phyloP scores from a whole-genome alignment of 345 rosid species.

The Isatis tinctoria region DNA sequence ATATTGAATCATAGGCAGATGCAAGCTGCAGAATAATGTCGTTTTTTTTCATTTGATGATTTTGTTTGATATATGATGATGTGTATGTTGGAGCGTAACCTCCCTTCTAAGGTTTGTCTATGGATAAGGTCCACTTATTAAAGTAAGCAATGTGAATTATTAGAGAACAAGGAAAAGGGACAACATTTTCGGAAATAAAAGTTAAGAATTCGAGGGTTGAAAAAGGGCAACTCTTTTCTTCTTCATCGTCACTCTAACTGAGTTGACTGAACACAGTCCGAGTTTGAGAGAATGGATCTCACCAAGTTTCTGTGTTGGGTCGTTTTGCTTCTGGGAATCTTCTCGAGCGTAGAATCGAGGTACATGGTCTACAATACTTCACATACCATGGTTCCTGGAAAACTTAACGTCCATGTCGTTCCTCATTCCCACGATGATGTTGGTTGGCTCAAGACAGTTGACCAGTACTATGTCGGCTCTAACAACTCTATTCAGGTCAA shows the following conservation, averaged over 20 bases:
- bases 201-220: neutral
- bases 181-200: conserved; percentile 9
- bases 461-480: conserved; percentile 97
- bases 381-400: conserved; percentile 62
- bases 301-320: conserved; percentile 1
- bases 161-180: conserved; percentile 8
- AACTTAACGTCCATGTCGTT: conserved; percentile 93
- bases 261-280: conserved; percentile 13
- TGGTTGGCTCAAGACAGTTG: conserved; percentile 97
- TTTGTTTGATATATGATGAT: conserved; percentile 10
- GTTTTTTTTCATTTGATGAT: neutral
- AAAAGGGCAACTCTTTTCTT: conserved; percentile 18
- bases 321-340: conserved; percentile 34
- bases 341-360: conserved; percentile 51
- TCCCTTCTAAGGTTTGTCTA: conserved; percentile 11
- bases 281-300: conserved; percentile 25
- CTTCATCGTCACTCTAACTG: conserved; percentile 13
- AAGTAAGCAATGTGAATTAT: conserved; percentile 15
- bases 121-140: conserved; percentile 21
- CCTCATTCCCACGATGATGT: conserved; percentile 96
- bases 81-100: neutral
- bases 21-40: conserved; percentile 4
- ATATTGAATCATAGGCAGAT: neutral
- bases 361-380: conserved; percentile 83
- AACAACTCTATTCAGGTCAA: conserved; percentile 94